Evolutionary conservation across 495 filamentous ascomycete genomes (phyloP).

Genomic region (Penicillium atrosanguineum): DNA sequence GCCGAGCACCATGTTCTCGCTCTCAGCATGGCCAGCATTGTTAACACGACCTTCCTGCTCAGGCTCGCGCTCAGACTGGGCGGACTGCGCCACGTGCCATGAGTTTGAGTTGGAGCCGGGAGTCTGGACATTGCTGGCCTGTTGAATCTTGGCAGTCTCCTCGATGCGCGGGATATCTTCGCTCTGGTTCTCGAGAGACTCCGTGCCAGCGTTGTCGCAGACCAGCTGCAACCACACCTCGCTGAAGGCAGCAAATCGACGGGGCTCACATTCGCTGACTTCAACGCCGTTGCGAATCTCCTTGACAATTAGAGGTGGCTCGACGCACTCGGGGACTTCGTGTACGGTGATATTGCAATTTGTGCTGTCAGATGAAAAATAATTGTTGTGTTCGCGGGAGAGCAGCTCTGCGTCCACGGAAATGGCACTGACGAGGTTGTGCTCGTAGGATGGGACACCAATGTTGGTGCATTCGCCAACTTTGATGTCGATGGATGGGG

Average conservation of each 20-base stretch:
- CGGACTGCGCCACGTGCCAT: conserved; percentile 17
- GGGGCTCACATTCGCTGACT: conserved; percentile 26
- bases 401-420: conserved; percentile 33
- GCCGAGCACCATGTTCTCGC: conserved; percentile 17
- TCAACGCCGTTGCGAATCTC: conserved; percentile 22
- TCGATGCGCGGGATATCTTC: conserved; percentile 16
- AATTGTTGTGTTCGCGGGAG: conserved; percentile 12
- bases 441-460: conserved; percentile 27
- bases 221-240: conserved; percentile 36
- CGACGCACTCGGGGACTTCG: conserved; percentile 36
- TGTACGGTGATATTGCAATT: conserved; percentile 38
- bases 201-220: conserved; percentile 16
- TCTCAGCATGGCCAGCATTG: conserved; percentile 23
- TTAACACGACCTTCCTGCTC: conserved; percentile 22
- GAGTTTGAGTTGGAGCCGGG: conserved; percentile 25
- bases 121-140: conserved; percentile 17
- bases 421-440: conserved; percentile 27
- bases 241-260: conserved; percentile 27
- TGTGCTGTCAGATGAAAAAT: conserved; percentile 13
- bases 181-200: conserved; percentile 2
- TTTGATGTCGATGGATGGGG: conserved; percentile 23
- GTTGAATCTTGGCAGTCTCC: conserved; percentile 4
- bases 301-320: conserved; percentile 28
- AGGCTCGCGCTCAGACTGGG: conserved; percentile 16
- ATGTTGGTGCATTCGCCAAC: conserved; percentile 30